These are phyloP conservation scores for Dendrobium officinale DNA, from an alignment of 106 monocot genomes.

Conservation along the genomic window DNA sequence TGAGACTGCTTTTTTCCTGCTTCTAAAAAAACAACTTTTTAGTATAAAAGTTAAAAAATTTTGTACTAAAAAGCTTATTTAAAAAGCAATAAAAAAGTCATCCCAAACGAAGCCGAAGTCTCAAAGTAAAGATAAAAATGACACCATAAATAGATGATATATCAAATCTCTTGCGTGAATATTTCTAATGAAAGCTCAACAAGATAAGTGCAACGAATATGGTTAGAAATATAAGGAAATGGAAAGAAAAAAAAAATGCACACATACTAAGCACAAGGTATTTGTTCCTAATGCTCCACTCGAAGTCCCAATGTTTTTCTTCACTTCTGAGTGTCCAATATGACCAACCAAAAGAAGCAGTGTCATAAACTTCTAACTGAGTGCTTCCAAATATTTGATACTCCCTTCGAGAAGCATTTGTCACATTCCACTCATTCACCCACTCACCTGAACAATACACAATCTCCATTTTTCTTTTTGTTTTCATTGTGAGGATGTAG, in stretches of 20 bases:
- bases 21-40: no score
- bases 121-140: background rate
- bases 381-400: conserved; percentile 77
- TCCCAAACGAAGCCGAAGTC: no score
- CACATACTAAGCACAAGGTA: conserved; percentile 47
- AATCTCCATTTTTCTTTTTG: background rate
- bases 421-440: conserved; percentile 65
- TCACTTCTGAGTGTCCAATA: conserved; percentile 75
- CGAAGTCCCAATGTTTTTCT: conserved; percentile 62
- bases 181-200: background rate
- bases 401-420: conserved; percentile 49
- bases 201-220: background rate
- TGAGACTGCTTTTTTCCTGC: no score
- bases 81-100: no score
- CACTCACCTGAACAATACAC: conserved; percentile 56
- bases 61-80: no score
- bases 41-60: no score
- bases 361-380: conserved; percentile 55
- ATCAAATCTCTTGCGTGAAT: background rate
- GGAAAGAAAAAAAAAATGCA: background rate
- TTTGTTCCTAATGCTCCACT: conserved; percentile 65
- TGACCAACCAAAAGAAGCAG: conserved; percentile 74
- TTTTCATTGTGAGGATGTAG: background rate
- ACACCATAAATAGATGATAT: background rate
- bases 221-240: background rate